phyloP scores from a whole-genome alignment of 257 asterid species.

The Paulownia fortunei region DNA sequence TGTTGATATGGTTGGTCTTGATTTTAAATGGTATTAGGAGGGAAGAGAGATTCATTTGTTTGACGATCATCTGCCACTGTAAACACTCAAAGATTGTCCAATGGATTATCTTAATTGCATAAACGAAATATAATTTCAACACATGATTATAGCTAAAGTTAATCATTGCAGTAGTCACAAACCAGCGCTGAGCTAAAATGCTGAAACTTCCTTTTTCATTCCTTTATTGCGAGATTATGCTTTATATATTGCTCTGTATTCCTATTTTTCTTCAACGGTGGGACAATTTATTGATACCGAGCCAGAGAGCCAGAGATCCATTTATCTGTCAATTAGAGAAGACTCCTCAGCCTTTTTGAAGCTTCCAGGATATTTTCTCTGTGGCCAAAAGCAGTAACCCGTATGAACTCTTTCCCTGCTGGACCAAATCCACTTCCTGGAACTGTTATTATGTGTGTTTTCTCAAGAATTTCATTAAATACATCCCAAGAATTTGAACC shows the following conservation, averaged over 20 bases:
- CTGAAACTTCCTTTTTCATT: neutral
- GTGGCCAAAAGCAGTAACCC: slow-evolving; percentile 84
- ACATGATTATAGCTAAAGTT: neutral
- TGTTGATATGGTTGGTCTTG: slow-evolving; percentile 15
- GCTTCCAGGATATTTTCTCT: slow-evolving; percentile 77
- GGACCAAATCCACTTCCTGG: slow-evolving; percentile 98
- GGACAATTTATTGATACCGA: neutral
- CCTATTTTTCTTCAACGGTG: slow-evolving; percentile 1
- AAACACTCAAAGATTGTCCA: no score
- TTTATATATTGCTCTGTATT: neutral
- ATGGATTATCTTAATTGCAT: neutral
- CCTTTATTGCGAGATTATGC: neutral
- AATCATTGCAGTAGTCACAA: neutral
- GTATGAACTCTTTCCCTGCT: slow-evolving; percentile 78
- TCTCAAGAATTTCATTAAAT: slow-evolving; percentile 73
- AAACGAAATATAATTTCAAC: neutral
- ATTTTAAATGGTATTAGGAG: neutral
- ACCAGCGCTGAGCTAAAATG: neutral
- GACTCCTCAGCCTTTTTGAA: slow-evolving; percentile 61
- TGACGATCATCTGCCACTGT: neutral
- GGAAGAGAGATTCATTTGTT: neutral
- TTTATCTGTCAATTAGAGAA: slow-evolving; percentile 30
- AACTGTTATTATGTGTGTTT: slow-evolving; percentile 76
- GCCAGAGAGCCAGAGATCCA: neutral
- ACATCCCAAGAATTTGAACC: slow-evolving; percentile 87